phyloP scores from a whole-genome alignment of 1,139 yeast species.

The Geotrichum carabidarum region DNA sequence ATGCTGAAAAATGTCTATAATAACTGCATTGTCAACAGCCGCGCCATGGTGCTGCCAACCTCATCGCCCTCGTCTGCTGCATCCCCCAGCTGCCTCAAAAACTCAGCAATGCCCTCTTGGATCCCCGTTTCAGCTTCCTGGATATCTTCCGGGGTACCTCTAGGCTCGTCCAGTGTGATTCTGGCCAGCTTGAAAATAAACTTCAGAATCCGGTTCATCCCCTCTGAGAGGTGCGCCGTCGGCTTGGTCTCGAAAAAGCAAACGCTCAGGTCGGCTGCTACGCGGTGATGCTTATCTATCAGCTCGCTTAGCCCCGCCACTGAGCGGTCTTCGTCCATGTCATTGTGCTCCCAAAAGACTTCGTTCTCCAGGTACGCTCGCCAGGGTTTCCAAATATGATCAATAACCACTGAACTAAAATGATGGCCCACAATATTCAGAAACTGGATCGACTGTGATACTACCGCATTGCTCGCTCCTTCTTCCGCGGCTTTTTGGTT shows the following conservation, averaged over 20 bases:
- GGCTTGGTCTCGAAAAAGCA: conserved; percentile 3
- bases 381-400: conserved; percentile 11
- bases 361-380: background rate
- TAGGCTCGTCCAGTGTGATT: background rate
- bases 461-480: background rate
- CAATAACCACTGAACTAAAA: conserved; percentile 4
- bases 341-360: background rate
- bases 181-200: conserved; percentile 1
- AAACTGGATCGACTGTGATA: conserved; percentile 1
- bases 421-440: conserved; percentile 3
- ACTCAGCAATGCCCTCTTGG: background rate
- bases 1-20: background rate
- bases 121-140: background rate
- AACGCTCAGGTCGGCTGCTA: background rate
- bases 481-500: background rate
- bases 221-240: background rate
- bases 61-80: background rate
- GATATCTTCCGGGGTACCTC: background rate
- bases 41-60: background rate
- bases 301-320: conserved; percentile 3
- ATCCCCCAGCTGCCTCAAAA: conserved; percentile 1
- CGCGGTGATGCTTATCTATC: background rate
- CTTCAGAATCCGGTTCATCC: background rate
- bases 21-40: background rate
- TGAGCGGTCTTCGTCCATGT: background rate